phyloP scores from a whole-genome alignment of 78 protist species.

The Pigoraptor vietnamica region DNA sequence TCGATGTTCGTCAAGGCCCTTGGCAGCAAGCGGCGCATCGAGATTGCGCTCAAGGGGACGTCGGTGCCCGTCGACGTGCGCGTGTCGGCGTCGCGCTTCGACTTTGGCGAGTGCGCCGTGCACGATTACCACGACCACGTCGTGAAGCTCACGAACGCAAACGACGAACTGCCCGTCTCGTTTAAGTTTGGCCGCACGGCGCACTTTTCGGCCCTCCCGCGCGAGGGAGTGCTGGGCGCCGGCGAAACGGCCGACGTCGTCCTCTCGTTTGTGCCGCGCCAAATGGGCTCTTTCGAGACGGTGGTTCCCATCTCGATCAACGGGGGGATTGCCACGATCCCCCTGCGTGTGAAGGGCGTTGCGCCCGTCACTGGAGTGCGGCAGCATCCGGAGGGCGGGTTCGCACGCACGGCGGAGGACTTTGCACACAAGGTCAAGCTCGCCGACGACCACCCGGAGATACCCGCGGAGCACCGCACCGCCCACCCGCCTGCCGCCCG shows the following conservation, averaged over 20 bases:
- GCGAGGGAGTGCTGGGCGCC: not conserved
- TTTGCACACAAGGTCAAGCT: not conserved
- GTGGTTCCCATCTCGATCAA: not conserved
- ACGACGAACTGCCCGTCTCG: not conserved
- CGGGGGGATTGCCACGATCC: not conserved
- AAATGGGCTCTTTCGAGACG: not conserved
- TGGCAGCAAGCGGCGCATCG: not conserved
- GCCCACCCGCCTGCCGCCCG: not conserved
- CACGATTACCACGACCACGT: not conserved
- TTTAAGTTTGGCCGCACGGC: not conserved
- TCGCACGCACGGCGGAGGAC: not conserved
- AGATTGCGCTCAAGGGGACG: not conserved
- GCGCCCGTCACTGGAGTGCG: not conserved
- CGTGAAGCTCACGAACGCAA: not conserved
- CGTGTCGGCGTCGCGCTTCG: not conserved
- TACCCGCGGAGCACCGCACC: not conserved
- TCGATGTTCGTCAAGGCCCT: not conserved
- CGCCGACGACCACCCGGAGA: not conserved
- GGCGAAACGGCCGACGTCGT: not conserved
- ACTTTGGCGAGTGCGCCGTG: not conserved
- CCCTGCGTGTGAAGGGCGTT: not conserved
- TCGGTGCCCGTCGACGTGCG: not conserved
- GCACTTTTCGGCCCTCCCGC: not conserved
- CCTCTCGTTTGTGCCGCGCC: not conserved
- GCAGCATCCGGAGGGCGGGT: not conserved